Conservation (phyloP, 768 basidiomycete genomes). For the Panaeolus papilionaceus region DNA sequence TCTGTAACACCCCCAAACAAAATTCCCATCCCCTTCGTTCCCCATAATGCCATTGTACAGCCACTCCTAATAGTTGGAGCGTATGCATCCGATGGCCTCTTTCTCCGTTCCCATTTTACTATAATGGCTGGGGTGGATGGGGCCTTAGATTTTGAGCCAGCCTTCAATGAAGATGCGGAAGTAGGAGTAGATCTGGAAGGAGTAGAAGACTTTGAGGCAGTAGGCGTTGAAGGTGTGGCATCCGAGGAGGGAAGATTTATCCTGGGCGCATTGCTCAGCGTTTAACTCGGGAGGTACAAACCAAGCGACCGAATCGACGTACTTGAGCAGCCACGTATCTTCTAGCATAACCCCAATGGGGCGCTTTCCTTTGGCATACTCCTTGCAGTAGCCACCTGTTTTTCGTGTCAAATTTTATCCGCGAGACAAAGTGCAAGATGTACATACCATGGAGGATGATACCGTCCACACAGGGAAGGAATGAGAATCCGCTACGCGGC, state of each 20-base stretch:
- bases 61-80: slow-evolving; percentile 78
- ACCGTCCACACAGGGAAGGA: slow-evolving; percentile 79
- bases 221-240: slow-evolving; percentile 13
- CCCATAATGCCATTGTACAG: slow-evolving; percentile 88
- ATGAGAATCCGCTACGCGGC: slow-evolving; percentile 84
- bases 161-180: background rate
- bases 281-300: background rate
- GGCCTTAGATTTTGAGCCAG: slow-evolving; percentile 33
- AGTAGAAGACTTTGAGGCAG: slow-evolving; percentile 6
- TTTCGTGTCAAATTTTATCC: background rate
- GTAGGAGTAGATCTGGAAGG: slow-evolving; percentile 24
- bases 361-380: slow-evolving; percentile 85
- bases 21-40: slow-evolving; percentile 68
- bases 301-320: slow-evolving; percentile 24
- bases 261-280: slow-evolving; percentile 18
- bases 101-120: slow-evolving; percentile 88
- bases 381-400: slow-evolving; percentile 89
- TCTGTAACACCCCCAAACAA: slow-evolving; percentile 91
- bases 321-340: slow-evolving; percentile 90
- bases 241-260: slow-evolving; percentile 31
- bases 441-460: slow-evolving; percentile 77
- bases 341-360: slow-evolving; percentile 88
- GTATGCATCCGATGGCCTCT: slow-evolving; percentile 71
- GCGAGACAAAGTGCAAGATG: background rate
- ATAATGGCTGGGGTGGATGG: slow-evolving; percentile 41